Conservation (phyloP, 2,329 filamentous ascomycete species). For the Ophiostoma sp. region DNA sequence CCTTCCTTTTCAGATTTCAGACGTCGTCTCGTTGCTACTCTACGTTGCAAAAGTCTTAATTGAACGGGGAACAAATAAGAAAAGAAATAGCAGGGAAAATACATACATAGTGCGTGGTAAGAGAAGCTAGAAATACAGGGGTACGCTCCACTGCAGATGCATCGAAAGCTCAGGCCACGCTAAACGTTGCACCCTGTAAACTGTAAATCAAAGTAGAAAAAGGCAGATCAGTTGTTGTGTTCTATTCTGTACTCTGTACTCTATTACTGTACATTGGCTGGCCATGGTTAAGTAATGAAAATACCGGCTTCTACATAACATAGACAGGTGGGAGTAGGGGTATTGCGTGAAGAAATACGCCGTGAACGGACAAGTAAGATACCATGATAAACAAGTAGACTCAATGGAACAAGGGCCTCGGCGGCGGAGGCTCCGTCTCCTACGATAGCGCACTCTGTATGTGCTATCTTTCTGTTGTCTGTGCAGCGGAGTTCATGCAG, state of each 20-base stretch:
- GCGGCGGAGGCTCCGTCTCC: neutral
- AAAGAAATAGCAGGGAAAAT: neutral
- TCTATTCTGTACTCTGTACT: no score
- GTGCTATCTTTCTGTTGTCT: neutral
- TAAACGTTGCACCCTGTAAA: neutral
- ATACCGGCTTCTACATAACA: no score
- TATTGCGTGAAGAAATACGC: neutral
- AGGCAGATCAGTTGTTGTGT: neutral
- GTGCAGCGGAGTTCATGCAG: constrained; percentile 4
- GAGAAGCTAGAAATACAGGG: neutral
- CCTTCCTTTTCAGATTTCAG: neutral
- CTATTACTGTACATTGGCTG: no score
- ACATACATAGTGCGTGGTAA: neutral
- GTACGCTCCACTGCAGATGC: neutral
- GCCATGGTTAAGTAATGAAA: no score
- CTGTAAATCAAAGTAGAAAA: constrained; percentile 5
- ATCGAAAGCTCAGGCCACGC: neutral
- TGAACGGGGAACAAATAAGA: neutral
- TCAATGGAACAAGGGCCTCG: neutral
- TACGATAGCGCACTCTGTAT: neutral
- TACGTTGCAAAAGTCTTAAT: neutral
- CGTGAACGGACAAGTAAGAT: neutral
- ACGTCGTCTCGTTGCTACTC: neutral
- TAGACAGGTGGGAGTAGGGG: no score
- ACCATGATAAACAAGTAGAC: neutral